Evolutionary conservation across 306 rosid species (phyloP), one percentile per base, ranked within the genome.

Genomic region (Parietaria judaica): DNA sequence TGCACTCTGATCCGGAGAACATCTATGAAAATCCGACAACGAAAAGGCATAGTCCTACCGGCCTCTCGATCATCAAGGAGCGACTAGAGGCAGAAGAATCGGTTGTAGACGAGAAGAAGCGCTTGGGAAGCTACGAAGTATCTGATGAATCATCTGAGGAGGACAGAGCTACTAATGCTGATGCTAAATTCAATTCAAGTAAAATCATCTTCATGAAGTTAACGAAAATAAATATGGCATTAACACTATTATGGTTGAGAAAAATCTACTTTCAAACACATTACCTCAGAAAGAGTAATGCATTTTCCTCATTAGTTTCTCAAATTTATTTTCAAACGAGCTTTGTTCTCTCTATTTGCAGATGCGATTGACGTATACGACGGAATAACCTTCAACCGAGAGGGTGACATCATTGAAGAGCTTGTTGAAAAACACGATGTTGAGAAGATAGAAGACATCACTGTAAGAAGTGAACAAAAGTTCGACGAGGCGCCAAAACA

Each of bases 21-120:
- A 23, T 23, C 31, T 23, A 23, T 23, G 31, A 23, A 23, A 23
- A 23, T 23, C 31, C 2, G 31, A 23, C 31, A 23, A 23, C 31
- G 31, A 23, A 2, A 16, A 56, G 61, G 71, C 68, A 54, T 48
- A 66, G 61, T 13, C 31, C 47, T 60, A 23, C 58, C 58, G 37
- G 60, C 64, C 56, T 15, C 5, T 47, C 56, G 67, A 38, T 7
- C 16, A 35, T 38, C 35, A 52, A 46, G 8, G 54, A 53, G 36
- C 43, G 51, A 58, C 38, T 47, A 14, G 64, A 61, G 34, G n/a
- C 49, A 48, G 76, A 61, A 38, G 72, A 62, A 31, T 49, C 44
- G 8, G 35, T 50, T 46, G 43, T 7, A 8, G 65, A n/a, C 6
- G 48, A 51, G 36, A 36, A 8, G 11, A 36, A 16, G 6, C 44